phyloP scores from a whole-genome alignment of 306 rosid species.

The Astragalus membranaceus region DNA sequence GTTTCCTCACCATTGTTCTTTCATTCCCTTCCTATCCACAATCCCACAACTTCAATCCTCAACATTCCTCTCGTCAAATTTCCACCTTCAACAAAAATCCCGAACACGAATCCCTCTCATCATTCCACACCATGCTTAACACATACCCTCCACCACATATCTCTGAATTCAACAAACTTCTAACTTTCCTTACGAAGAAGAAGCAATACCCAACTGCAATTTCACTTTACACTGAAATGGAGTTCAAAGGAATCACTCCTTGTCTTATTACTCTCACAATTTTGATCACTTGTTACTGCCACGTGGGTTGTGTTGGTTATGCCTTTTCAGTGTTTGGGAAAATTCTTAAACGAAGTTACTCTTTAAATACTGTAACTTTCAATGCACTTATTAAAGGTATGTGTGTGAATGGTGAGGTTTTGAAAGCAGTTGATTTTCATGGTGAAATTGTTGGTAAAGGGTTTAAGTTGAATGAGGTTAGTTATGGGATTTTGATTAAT shows the following conservation, averaged over 20 bases:
- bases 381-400: slow-evolving; percentile 1
- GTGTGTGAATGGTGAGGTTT: background rate
- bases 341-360: background rate
- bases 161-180: background rate
- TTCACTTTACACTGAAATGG: background rate
- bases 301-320: background rate
- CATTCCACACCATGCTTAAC: background rate
- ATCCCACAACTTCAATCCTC: background rate
- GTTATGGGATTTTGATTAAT: slow-evolving; percentile 15
- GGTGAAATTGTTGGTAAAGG: background rate
- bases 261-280: slow-evolving; percentile 8
- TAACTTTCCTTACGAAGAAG: background rate
- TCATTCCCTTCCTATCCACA: background rate
- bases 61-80: background rate
- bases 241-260: background rate
- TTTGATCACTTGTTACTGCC: slow-evolving; percentile 12
- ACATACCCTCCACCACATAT: background rate
- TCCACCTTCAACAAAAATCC: background rate
- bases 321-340: slow-evolving; percentile 10
- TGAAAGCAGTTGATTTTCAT: slow-evolving; percentile 5
- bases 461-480: slow-evolving; percentile 7
- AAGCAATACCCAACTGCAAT: background rate
- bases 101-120: background rate
- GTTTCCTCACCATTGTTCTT: background rate
- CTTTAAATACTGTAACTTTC: background rate